phyloP scores from a whole-genome alignment of 768 basidiomycete species.

The Collybia mongolica region DNA sequence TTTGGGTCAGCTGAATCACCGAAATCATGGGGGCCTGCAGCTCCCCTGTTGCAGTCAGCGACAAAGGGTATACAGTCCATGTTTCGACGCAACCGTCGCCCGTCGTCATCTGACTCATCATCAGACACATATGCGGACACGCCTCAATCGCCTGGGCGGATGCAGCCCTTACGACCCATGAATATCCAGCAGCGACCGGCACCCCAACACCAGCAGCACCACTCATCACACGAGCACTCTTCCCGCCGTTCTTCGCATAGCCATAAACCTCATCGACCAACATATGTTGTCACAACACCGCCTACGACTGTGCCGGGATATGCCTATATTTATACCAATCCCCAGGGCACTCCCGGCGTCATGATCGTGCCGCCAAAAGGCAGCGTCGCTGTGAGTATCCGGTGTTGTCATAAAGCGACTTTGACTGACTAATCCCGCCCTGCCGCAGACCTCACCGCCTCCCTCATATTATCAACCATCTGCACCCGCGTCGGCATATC shows the following conservation, averaged over 20 bases:
- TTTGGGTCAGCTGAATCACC: constrained; percentile 17
- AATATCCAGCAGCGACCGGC: constrained; percentile 6
- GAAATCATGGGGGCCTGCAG: background rate
- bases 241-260: constrained; percentile 1
- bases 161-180: constrained; percentile 8
- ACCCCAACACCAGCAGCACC: background rate
- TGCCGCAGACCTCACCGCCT: background rate
- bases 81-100: constrained; percentile 3
- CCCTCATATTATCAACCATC: constrained; percentile 1
- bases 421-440: background rate
- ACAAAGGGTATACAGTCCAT: constrained; percentile 1
- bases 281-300: background rate
- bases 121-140: background rate
- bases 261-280: background rate
- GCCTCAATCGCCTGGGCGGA: constrained; percentile 7
- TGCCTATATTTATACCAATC: background rate
- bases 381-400: background rate
- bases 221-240: background rate
- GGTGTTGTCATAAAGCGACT: background rate
- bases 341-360: background rate
- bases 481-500: background rate
- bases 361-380: background rate
- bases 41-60: constrained; percentile 8
- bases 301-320: background rate
- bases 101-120: constrained; percentile 10